Percentiles rank a stretch among this genome's conserved stretches.
Evolutionary conservation across 345 rosid genomes (phyloP).

Genomic region (Bruguiera parviflora): DNA sequence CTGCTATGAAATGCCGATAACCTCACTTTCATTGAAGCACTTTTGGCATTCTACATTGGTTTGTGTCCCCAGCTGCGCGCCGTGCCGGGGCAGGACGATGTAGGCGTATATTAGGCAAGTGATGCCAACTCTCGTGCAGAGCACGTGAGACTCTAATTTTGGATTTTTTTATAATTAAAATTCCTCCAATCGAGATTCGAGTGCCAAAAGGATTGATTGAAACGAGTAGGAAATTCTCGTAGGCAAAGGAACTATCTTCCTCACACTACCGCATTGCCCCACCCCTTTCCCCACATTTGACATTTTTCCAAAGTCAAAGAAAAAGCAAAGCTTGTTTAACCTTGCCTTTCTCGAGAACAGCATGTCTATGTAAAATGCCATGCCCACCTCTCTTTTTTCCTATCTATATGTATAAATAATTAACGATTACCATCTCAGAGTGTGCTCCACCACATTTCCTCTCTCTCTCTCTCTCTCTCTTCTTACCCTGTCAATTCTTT

Average conservation of each 20-base stretch:
- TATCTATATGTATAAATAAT: conserved; percentile 46
- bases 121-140: no score
- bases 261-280: conserved; percentile 14
- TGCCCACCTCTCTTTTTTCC: not conserved
- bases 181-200: conserved; percentile 25
- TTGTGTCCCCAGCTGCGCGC: not conserved
- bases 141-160: not conserved
- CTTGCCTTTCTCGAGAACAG: not conserved
- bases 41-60: not conserved
- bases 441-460: conserved; percentile 38
- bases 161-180: not conserved
- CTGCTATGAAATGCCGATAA: not conserved
- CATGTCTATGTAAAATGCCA: not conserved
- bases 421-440: conserved; percentile 34
- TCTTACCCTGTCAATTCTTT: conserved; percentile 13
- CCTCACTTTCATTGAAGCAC: conserved; percentile 2
- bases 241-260: conserved; percentile 15
- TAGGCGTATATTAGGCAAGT: no score
- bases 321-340: conserved; percentile 26
- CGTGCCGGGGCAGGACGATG: no score
- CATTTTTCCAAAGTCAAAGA: conserved; percentile 58
- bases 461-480: conserved; percentile 44
- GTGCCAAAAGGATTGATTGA: conserved; percentile 2
- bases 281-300: conserved; percentile 47
- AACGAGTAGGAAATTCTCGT: conserved; percentile 9